These are phyloP conservation scores for Russula virescens DNA, from an alignment of 768 basidiomycete species.

Conservation along the genomic window DNA sequence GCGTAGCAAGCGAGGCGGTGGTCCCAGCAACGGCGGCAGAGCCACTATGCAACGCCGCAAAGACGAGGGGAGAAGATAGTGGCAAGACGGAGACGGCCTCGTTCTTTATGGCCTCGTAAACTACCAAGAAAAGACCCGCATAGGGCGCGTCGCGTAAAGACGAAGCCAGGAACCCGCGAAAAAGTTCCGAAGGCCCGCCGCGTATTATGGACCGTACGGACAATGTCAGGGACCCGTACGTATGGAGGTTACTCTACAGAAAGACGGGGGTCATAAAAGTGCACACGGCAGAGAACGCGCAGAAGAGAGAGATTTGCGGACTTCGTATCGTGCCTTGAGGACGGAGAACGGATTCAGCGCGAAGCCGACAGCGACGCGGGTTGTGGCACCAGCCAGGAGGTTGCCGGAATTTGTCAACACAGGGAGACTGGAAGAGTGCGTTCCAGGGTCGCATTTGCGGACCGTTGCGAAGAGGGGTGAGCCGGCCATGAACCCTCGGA, in stretches of 20 bases:
- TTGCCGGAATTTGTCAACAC: conserved; percentile 74
- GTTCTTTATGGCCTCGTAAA: conserved; percentile 83
- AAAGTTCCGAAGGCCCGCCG: conserved; percentile 73
- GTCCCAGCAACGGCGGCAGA: conserved; percentile 79
- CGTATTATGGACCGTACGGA: conserved; percentile 56
- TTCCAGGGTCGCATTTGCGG: conserved; percentile 16
- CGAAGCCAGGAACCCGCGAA: conserved; percentile 82
- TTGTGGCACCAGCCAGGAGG: conserved; percentile 76
- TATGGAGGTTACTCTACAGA: conserved; percentile 67
- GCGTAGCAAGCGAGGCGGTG: conserved; percentile 78
- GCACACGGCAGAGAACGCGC: background rate
- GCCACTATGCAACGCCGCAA: conserved; percentile 51
- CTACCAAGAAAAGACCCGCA: conserved; percentile 82
- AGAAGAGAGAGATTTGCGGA: conserved; percentile 30
- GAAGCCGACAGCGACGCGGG: conserved; percentile 76
- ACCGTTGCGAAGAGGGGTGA: conserved; percentile 59
- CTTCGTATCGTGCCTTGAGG: conserved; percentile 90
- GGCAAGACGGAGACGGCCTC: conserved; percentile 52
- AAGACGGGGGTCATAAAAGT: background rate
- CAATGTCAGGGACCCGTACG: conserved; percentile 54
- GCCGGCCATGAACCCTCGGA: conserved; percentile 69
- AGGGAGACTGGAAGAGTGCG: conserved; percentile 52
- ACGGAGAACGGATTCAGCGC: conserved; percentile 87
- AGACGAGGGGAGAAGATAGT: conserved; percentile 39
- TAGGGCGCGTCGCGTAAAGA: conserved; percentile 93